Evolutionary conservation across 768 basidiomycete species (phyloP).

Genomic region (Boletus reticulatus): DNA sequence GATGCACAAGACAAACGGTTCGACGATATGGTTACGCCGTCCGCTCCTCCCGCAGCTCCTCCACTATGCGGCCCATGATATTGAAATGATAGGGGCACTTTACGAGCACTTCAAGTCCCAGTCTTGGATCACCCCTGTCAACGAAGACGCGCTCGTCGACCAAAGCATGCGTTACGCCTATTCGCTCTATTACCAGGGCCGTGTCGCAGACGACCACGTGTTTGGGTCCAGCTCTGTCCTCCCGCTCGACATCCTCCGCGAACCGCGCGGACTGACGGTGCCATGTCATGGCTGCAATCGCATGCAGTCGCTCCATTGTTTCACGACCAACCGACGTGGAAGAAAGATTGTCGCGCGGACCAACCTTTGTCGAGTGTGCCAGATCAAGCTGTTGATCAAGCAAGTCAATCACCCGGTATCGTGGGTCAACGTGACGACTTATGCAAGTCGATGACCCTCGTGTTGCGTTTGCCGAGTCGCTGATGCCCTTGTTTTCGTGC

Average conservation of each 20-base stretch:
- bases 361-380: constrained; percentile 27
- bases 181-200: constrained; percentile 28
- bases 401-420: constrained; percentile 17
- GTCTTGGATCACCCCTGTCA: constrained; percentile 21
- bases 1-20: constrained; percentile 34
- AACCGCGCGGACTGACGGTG: constrained; percentile 24
- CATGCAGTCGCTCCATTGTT: constrained; percentile 29
- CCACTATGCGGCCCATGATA: constrained; percentile 43
- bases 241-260: constrained; percentile 27
- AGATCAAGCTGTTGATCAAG: constrained; percentile 31
- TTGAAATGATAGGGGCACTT: constrained; percentile 36
- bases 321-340: constrained; percentile 13
- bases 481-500: constrained; percentile 1
- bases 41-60: constrained; percentile 38
- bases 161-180: constrained; percentile 31
- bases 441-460: constrained; percentile 8
- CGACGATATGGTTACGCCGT: constrained; percentile 34
- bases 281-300: constrained; percentile 26
- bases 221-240: constrained; percentile 23
- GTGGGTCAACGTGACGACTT: constrained; percentile 20
- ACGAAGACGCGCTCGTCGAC: constrained; percentile 13
- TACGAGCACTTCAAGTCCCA: constrained; percentile 33
- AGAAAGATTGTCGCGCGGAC: constrained; percentile 23
- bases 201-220: constrained; percentile 21
- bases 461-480: not conserved